These are phyloP conservation scores for Tuber melanosporum DNA, from an alignment of 495 filamentous ascomycete species.

Conservation along the genomic window DNA sequence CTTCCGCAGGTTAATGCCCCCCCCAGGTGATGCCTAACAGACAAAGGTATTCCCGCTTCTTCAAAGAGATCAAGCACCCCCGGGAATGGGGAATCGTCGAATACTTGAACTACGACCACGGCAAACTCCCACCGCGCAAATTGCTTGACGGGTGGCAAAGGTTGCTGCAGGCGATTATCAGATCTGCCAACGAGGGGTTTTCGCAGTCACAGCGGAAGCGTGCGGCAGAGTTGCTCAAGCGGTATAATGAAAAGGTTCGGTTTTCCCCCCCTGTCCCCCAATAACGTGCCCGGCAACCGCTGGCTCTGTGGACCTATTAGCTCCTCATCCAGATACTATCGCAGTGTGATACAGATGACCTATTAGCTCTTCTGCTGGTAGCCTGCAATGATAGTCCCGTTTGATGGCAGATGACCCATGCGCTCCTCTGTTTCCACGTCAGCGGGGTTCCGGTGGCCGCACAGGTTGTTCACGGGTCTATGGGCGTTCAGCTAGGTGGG, in stretches of 20 bases:
- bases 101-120: slow-evolving; percentile 25
- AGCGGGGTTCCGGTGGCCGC: slow-evolving; percentile 15
- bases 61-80: slow-evolving; percentile 11
- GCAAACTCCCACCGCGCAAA: slow-evolving; percentile 16
- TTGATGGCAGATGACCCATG: slow-evolving; percentile 24
- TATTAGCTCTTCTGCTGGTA: slow-evolving; percentile 26
- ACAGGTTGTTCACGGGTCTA: not conserved
- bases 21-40: too few species aligned
- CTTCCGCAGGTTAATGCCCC: too few species aligned
- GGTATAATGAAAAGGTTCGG: slow-evolving; percentile 24
- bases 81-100: slow-evolving; percentile 26
- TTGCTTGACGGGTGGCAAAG: slow-evolving; percentile 30
- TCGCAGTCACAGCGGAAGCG: slow-evolving; percentile 6
- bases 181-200: slow-evolving; percentile 14
- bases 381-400: slow-evolving; percentile 23
- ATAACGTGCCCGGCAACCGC: slow-evolving; percentile 8
- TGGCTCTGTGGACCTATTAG: slow-evolving; percentile 28
- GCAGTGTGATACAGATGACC: slow-evolving; percentile 26
- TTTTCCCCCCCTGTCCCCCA: not conserved
- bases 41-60: not conserved
- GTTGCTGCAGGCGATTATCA: slow-evolving; percentile 13
- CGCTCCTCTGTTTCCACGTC: slow-evolving; percentile 21
- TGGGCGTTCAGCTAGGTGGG: too few species aligned
- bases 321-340: slow-evolving; percentile 29
- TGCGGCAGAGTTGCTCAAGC: slow-evolving; percentile 21